Conservation (phyloP, 2,329 filamentous ascomycete species). For the Apiospora phragmitis region DNA sequence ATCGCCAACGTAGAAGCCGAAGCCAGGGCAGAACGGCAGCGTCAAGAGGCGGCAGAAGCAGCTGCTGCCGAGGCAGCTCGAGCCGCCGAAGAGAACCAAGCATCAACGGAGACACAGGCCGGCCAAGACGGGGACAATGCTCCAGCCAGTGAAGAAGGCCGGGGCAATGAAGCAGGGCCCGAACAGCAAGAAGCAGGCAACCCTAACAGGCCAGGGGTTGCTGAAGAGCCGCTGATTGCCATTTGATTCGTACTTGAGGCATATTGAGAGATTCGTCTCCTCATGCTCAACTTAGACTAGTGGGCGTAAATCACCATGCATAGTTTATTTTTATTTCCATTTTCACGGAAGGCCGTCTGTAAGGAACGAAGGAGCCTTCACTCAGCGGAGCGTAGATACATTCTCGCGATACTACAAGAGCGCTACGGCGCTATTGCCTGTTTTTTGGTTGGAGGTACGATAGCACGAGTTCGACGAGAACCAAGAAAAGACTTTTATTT, state of each 20-base stretch:
- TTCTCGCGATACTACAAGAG: background rate
- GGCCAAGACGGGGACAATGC: background rate
- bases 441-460: conserved; percentile 4
- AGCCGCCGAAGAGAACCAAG: background rate
- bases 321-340: background rate
- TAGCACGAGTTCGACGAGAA: conserved; percentile 1
- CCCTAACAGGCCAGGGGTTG: background rate
- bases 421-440: background rate
- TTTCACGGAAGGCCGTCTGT: background rate
- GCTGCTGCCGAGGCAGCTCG: background rate
- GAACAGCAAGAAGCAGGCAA: background rate
- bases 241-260: conserved; percentile 2
- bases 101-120: background rate
- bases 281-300: background rate
- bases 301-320: background rate
- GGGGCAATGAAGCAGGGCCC: background rate
- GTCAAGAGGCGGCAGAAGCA: background rate
- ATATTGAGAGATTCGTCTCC: background rate
- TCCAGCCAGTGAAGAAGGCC: background rate
- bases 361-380: background rate
- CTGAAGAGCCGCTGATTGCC: conserved; percentile 1
- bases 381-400: background rate
- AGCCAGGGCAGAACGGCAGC: conserved; percentile 10
- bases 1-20: conserved; percentile 59
- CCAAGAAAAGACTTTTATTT: conserved; percentile 1